These are phyloP conservation scores for Sphaerulina vaccinii DNA, from an alignment of 2,329 filamentous ascomycete species.

Conservation along the genomic window DNA sequence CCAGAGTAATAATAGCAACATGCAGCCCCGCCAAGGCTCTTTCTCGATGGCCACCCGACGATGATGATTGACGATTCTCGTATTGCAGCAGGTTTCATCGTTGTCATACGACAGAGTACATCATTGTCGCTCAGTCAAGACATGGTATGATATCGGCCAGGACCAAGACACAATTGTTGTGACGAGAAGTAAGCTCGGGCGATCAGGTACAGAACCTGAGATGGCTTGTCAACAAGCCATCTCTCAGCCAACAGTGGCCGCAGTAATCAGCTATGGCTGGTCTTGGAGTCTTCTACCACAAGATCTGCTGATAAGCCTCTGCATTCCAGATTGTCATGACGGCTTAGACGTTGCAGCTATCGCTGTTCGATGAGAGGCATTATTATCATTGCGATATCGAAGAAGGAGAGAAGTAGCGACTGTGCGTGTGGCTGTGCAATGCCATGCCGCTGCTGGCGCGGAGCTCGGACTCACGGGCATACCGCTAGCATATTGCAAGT, in stretches of 20 bases:
- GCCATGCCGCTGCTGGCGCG: no score
- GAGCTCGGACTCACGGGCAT: no score
- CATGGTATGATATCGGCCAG: neutral
- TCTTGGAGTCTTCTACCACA: neutral
- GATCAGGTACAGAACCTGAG: no score
- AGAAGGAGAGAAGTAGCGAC: no score
- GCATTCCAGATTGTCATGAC: neutral
- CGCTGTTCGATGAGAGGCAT: no score
- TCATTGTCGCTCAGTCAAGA: neutral
- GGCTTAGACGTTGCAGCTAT: neutral
- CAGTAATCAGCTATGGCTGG: conserved; percentile 10
- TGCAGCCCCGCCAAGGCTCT: neutral
- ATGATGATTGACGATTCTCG: neutral
- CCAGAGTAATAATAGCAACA: neutral
- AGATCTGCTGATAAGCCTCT: neutral
- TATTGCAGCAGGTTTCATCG: neutral
- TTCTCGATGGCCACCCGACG: neutral
- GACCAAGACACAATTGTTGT: neutral
- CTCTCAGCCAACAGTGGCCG: conserved; percentile 1
- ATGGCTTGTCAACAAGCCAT: no score
- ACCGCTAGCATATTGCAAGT: no score
- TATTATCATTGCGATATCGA: no score
- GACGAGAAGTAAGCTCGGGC: no score
- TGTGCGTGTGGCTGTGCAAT: no score
- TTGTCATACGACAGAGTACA: neutral